Base-by-base conservation (phyloP, 2,329 filamentous ascomycete genomes). In the Chaetomiaceae sp. region DNA sequence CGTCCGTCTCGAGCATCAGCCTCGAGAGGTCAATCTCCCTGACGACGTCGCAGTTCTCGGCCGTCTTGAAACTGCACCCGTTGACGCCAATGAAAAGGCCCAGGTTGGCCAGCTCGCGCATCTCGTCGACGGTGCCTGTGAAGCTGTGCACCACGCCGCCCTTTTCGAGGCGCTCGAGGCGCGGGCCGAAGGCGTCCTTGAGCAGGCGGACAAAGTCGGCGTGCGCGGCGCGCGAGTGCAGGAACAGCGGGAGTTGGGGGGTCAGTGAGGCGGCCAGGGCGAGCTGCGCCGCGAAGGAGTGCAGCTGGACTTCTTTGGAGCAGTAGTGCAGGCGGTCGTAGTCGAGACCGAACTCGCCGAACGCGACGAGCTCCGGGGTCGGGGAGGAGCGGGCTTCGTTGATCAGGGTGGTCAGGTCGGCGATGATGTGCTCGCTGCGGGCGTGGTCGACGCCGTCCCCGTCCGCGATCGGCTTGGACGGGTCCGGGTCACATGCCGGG, bases 331-430 rank as follows among this genome's bases (percentile, higher is more conserved):
- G 73, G 2, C 93, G 83, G 70, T 99, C 93, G 65, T 97, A 99
- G 70, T 99, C 93, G 4, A 99, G 84, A 2, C 93, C 93, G 55
- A 99, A 89, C 69, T 99, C 93, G 43, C 93, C 93, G 66, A 96
- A 90, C 6, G 93, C 92, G 1, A 89, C 84, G 35, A 87, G 76
- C 0, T 79, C 66, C 0, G 81, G 66, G 21, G 66, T 43, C 68
- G 66, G 59, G 5, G 68, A 66, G 3, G 68, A 16, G 16, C 81
- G 81, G 1, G 82, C 79, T 31, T 81, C 70, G 2, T 77, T 63
- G 4, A 91, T 81, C 2, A 96, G 73, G 6, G 71, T 64, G 39
- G 76, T 76, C n/a, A 97, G 77, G 25, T 80, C 75, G 0, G 69
- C 55, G 19, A 90, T 75, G 63, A 80, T 74, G 37, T 67, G 63